Percentiles rank a stretch among this genome's conserved stretches.
phyloP scores from a whole-genome alignment of 2,329 filamentous ascomycete species.

The Polytolypa hystricis region DNA sequence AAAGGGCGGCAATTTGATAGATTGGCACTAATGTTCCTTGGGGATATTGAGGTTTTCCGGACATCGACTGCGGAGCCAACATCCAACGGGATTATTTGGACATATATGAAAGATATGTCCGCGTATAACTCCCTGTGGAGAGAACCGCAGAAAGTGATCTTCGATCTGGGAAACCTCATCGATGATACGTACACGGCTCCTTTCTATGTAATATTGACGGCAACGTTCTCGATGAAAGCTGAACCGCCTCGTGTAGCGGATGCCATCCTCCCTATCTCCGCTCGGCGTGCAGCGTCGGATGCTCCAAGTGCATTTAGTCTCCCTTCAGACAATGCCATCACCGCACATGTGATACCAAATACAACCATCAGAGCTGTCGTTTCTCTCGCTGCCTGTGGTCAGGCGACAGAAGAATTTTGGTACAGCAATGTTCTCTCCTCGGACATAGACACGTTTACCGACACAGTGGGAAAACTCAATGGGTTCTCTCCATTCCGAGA shows the following conservation, averaged over 20 bases:
- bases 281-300: slow-evolving; percentile 26
- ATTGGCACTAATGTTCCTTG: slow-evolving; percentile 63
- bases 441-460: slow-evolving; percentile 48
- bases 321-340: slow-evolving; percentile 51
- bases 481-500: slow-evolving; percentile 68
- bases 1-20: slow-evolving; percentile 66
- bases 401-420: slow-evolving; percentile 73
- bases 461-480: slow-evolving; percentile 45
- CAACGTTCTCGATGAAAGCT: slow-evolving; percentile 53
- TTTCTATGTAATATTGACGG: slow-evolving; percentile 64
- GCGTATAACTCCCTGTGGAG: slow-evolving; percentile 59
- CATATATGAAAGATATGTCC: slow-evolving; percentile 69
- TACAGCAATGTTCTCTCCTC: slow-evolving; percentile 64
- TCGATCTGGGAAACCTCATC: slow-evolving; percentile 66
- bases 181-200: slow-evolving; percentile 59
- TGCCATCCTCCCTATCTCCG: slow-evolving; percentile 52
- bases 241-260: slow-evolving; percentile 42
- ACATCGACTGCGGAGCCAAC: slow-evolving; percentile 76
- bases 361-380: slow-evolving; percentile 61
- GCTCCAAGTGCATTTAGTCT: slow-evolving; percentile 56
- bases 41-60: slow-evolving; percentile 69
- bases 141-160: slow-evolving; percentile 60
- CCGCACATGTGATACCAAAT: slow-evolving; percentile 51
- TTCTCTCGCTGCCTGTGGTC: slow-evolving; percentile 66
- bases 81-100: slow-evolving; percentile 59